Conservation (phyloP, 2,329 filamentous ascomycete genomes). For the Balansia obtecta region DNA sequence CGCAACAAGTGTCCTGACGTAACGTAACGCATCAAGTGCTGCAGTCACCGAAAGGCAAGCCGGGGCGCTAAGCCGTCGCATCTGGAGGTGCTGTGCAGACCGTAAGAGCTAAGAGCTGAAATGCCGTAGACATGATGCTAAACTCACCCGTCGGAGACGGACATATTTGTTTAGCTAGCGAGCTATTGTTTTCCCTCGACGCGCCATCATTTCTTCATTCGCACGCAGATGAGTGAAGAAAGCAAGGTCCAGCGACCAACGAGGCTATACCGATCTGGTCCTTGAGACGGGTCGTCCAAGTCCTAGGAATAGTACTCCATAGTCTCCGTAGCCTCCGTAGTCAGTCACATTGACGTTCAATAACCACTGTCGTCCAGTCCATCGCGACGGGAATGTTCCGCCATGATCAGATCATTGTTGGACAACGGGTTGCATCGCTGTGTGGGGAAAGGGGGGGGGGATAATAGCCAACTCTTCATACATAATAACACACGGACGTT, state of each 20-base stretch:
- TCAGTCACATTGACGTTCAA: too few relatives aligned
- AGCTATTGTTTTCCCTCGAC: not conserved
- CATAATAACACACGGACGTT: not conserved
- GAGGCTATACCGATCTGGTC: too few relatives aligned
- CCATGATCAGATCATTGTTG: too few relatives aligned
- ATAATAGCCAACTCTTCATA: not conserved
- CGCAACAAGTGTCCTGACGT: constrained; percentile 3
- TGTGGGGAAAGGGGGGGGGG: too few relatives aligned
- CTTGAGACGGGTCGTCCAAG: too few relatives aligned
- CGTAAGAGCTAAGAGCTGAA: not conserved
- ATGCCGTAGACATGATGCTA: not conserved
- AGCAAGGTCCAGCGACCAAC: too few relatives aligned
- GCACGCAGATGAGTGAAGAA: too few relatives aligned
- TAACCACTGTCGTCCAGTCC: too few relatives aligned
- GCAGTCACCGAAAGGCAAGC: not conserved
- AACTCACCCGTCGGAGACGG: not conserved
- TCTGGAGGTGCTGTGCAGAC: not conserved
- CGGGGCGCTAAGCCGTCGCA: constrained; percentile 3
- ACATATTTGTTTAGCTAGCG: not conserved
- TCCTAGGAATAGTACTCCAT: too few relatives aligned
- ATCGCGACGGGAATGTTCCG: too few relatives aligned
- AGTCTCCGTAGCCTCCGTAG: too few relatives aligned
- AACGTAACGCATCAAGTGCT: constrained; percentile 9
- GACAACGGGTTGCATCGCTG: too few relatives aligned
- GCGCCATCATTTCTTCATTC: not conserved